Conservation (phyloP, 805 yeast species). For the Pichia cephalocereana region DNA sequence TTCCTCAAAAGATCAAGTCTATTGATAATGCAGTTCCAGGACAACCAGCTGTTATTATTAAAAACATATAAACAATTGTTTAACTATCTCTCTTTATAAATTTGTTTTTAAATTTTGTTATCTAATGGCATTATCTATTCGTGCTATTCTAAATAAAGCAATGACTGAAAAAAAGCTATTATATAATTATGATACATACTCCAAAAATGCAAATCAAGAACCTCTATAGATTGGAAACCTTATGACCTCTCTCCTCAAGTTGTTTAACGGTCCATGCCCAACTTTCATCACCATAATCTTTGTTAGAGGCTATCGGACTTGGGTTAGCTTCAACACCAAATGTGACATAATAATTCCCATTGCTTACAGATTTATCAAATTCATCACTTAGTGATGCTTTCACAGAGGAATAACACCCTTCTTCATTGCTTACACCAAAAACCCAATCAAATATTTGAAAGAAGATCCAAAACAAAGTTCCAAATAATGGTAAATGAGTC, state of each 20-base stretch:
- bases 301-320: conserved; percentile 46
- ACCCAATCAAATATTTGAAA: conserved; percentile 62
- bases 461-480: conserved; percentile 59
- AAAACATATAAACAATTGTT: conserved; percentile 38
- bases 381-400: conserved; percentile 50
- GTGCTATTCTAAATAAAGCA: no score
- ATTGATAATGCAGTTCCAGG: conserved; percentile 88
- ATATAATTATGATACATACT: no score
- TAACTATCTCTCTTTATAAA: neutral
- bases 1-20: conserved; percentile 55
- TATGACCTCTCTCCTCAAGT: conserved; percentile 43
- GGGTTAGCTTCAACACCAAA: conserved; percentile 51
- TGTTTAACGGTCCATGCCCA: conserved; percentile 76
- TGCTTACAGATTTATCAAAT: conserved; percentile 42
- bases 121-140: no score
- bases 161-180: no score
- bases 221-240: conserved; percentile 4
- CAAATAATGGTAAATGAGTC: conserved; percentile 72
- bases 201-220: neutral
- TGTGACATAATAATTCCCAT: conserved; percentile 60
- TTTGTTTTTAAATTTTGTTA: neutral
- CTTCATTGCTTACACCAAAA: conserved; percentile 64
- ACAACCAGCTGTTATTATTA: conserved; percentile 75
- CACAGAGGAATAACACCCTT: conserved; percentile 59
- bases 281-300: conserved; percentile 54